Evolutionary conservation across 2,329 filamentous ascomycete species (phyloP), one percentile per base, ranked within the genome.

Genomic region (Claviceps sp.): DNA sequence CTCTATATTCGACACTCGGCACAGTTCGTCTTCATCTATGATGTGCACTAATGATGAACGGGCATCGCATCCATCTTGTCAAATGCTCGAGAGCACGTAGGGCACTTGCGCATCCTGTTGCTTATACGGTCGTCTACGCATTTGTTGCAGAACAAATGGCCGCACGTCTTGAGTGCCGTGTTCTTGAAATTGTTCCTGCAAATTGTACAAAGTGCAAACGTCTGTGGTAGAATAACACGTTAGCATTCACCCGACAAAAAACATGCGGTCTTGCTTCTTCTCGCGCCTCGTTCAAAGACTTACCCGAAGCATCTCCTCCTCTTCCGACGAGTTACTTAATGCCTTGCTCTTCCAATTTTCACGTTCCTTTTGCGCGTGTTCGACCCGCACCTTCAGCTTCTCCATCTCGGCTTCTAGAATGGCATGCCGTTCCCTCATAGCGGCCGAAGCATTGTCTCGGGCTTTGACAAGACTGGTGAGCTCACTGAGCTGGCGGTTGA

Each of bases 101-200:
- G 93, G 63, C 93, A 98, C 68, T 97, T 97, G 58, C 93, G 80
- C 71, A 91, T 90, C 38, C 93, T 86, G 62, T 93, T 95, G 45
- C 81, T 82, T 55, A 96, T 82, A 52, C 93, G 83, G 62, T 94
- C 86, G 57, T 95, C 88, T 23, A 97, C 86, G 64, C 93, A 98
- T 47, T 82, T 78, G 62, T 84, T 83, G 76, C 93, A 98, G 68
- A 97, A 95, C 47, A 95, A 80, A 67, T 98, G 93, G 1, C 93
- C 93, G 66, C 93, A 98, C 1, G 87, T 89, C 70, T 93, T 94
- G 66, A 98, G 78, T 9, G 85, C 85, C 0, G 90, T 95, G 63
- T 97, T 88, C 69, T 97, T 97, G 72, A 96, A 90, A 59, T 91
- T 88, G 62, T 82, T 85, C 59, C 88, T 87, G 71, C 94, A 98